Evolutionary conservation across 2,329 filamentous ascomycete species (phyloP), one percentile per base, ranked within the genome.

Genomic region (Aspergillus floridensis): DNA sequence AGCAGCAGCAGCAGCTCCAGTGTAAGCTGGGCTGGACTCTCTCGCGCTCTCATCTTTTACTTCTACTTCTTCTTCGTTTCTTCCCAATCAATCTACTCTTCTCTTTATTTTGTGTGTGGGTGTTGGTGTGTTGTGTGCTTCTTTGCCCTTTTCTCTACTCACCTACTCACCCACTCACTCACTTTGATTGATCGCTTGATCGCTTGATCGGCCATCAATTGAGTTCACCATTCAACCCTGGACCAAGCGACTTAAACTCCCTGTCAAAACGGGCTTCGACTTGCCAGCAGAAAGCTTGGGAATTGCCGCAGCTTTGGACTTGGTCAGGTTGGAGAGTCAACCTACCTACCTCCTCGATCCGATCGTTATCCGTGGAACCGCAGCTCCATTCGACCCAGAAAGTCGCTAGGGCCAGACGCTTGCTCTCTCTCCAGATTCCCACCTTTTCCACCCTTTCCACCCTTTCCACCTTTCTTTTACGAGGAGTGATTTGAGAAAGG

Each of bases 341-440:
- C 50, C 59, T 61, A 58, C 8, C 4, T 10, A 12, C 8, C 11
- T 16, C 14, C 63, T 59, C 59, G 59, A 62, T 65, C 63, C 60
- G 70, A 72, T 70, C 69, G 66, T 65, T 62, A 62, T 61, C 66
- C 64, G 64, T 69, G 65, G 63, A 66, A 66, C 63, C 63, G 61
- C 58, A 65, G 64, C 66, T 68, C 59, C 62, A 60, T 58, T 65
- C 57, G 58, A 63, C 62, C 63, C 64, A 63, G 57, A 51, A 44
- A 44, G 57, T 53, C 49, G 46, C 38, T 59, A 55, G 57, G 58
- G 51, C 62, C 58, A 64, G 62, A 51, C 62, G 60, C 58, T 59
- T 12, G 21, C 58, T 64, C 62, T 64, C 62, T 64, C 62, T 64
- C 62, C 62, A 63, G 63, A 64, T 62, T 59, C 61, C 54, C 26